phyloP scores from a whole-genome alignment of 371 early-diverging fungal species.

The Sporodiniella umbellata region DNA sequence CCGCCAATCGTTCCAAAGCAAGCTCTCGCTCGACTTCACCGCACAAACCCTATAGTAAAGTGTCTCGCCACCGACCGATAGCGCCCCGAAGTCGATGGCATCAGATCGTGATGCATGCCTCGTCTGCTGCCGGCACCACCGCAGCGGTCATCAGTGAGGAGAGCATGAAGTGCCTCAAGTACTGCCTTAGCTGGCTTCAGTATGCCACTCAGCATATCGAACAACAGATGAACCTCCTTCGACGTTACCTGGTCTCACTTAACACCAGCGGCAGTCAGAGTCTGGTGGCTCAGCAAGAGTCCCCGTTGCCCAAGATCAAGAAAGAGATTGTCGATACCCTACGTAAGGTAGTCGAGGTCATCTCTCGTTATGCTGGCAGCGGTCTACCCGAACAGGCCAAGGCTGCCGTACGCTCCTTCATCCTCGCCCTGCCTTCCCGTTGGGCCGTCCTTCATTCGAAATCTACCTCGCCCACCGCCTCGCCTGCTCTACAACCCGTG shows the following conservation, averaged over 20 bases:
- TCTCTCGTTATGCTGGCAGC: conserved; percentile 84
- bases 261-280: no score
- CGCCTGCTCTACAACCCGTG: conserved; percentile 42
- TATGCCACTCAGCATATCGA: conserved; percentile 85
- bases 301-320: conserved; percentile 60
- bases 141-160: conserved; percentile 79
- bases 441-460: conserved; percentile 67
- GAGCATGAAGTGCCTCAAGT: conserved; percentile 72
- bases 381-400: conserved; percentile 87
- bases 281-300: no score
- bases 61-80: conserved; percentile 21
- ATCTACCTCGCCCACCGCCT: conserved; percentile 28
- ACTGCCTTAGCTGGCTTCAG: conserved; percentile 82
- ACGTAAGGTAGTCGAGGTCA: conserved; percentile 83
- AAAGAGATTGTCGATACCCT: conserved; percentile 86
- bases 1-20: conserved; percentile 27
- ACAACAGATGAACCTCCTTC: conserved; percentile 72
- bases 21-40: conserved; percentile 44
- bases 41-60: conserved; percentile 29
- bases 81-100: conserved; percentile 61
- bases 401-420: conserved; percentile 78
- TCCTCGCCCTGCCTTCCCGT: conserved; percentile 81
- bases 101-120: conserved; percentile 68
- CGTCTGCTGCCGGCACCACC: conserved; percentile 66
- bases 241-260: conserved; percentile 54